phyloP scores from a whole-genome alignment of 345 rosid species.

The Heritiera fomes region DNA sequence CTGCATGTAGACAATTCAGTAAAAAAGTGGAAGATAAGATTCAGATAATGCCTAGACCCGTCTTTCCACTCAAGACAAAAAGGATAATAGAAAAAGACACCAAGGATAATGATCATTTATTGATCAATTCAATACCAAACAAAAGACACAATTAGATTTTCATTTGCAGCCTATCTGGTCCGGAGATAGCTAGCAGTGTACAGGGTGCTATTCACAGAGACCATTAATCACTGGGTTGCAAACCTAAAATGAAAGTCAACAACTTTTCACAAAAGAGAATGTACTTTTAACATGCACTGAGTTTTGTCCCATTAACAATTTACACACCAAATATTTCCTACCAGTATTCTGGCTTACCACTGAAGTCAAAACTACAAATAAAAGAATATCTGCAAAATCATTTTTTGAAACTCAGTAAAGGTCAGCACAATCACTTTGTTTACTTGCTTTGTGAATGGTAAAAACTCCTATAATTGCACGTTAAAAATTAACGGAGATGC shows the following conservation, averaged over 20 bases:
- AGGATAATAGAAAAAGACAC: neutral
- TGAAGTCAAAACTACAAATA: neutral
- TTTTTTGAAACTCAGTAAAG: neutral
- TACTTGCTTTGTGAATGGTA: neutral
- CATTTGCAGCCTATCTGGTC: neutral
- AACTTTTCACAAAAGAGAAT: neutral
- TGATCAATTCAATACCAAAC: neutral
- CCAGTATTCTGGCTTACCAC: constrained; percentile 6
- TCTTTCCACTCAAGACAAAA: neutral
- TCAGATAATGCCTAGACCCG: constrained; percentile 6
- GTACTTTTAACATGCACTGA: neutral
- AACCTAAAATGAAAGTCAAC: constrained; percentile 4
- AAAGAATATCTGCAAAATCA: neutral
- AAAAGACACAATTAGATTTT: neutral
- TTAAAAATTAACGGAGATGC: neutral
- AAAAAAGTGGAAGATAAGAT: constrained; percentile 11
- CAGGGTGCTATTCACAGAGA: neutral
- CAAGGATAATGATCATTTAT: neutral
- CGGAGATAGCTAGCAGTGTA: neutral
- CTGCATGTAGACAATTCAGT: constrained; percentile 36
- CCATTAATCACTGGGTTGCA: neutral
- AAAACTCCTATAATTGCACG: neutral
- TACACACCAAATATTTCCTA: constrained; percentile 13
- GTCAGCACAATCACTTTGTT: neutral
- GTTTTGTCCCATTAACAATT: neutral